Evolutionary conservation across 371 early-diverging fungal species (phyloP), one percentile per base, ranked within the genome.

Genomic region (Thermomucor indicae-seudaticae): DNA sequence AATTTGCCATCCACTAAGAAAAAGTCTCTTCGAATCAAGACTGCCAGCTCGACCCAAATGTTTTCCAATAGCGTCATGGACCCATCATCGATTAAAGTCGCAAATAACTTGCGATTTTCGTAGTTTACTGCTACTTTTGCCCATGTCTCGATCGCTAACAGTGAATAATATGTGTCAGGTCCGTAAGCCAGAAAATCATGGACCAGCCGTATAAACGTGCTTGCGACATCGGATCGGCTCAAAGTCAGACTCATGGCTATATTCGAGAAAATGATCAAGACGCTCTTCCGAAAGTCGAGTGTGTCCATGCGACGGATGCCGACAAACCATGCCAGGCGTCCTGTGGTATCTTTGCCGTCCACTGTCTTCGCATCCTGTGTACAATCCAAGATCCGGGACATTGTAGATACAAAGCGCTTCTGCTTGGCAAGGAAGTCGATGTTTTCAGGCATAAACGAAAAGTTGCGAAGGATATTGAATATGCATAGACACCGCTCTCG

Each of bases 401-500:
- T 25, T 0, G 72, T 49, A 0, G 57, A 49, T 3, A 79, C 52
- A 62, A 85, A 83, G 6, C 85, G 80, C 4, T 50, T 46, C 43
- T 83, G 77, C 8, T 57, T 62, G 3, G 83, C 83, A 17, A 84
- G 61, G 43, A 70, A 85, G 40, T 78, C 77, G 35, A 75, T 67
- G 55, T 86, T 86, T 8, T 72, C 77, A 1, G 64, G 69, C 55
- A 80, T 65, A 58, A 86, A 86, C 6, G 87, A 83, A 37, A 86
- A 49, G 42, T 85, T 86, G 22, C 84, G 77, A 20, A 86, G 58
- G 29, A 80, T 68, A 47, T 80, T 80, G 42, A 78, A 61, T 2
- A 77, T 59, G 25, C 77, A 77, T n/a, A 72, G 43, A 22, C 73
- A 72, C 31, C 73, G 55, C 37, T 76, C 72, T 16, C 77, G 62